Conservation (phyloP, 2,329 filamentous ascomycete genomes). For the Berkeleyomyces rouxiae region DNA sequence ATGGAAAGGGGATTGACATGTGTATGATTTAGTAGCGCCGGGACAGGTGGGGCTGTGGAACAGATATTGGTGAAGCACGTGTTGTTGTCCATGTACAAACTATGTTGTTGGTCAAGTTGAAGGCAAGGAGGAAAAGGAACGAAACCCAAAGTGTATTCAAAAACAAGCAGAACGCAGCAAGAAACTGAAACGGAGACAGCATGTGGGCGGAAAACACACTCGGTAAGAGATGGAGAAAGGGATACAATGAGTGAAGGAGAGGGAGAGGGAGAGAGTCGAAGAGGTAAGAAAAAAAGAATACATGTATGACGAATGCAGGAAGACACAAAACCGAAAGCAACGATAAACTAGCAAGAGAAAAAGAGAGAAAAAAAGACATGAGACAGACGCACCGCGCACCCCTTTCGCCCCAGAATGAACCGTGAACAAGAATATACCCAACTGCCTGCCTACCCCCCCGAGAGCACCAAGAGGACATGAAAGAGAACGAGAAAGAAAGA, state of each 20-base stretch:
- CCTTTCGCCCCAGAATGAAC: conserved; percentile 2
- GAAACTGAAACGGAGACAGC: too few relatives aligned
- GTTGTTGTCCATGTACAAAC: too few relatives aligned
- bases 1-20: neutral
- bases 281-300: neutral
- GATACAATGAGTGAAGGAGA: neutral
- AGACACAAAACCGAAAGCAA: neutral
- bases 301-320: neutral
- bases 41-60: neutral
- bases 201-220: neutral
- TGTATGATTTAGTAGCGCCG: neutral
- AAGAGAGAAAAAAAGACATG: neutral
- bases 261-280: neutral
- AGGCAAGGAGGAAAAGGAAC: too few relatives aligned
- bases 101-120: too few relatives aligned
- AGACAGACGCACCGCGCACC: conserved; percentile 3
- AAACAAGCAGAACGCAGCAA: too few relatives aligned
- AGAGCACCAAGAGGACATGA: neutral
- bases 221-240: neutral
- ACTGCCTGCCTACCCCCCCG: neutral
- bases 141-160: too few relatives aligned
- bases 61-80: neutral
- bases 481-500: neutral
- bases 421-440: conserved; percentile 5
- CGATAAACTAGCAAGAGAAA: neutral